Evolutionary conservation across 805 yeast genomes (phyloP), one percentile per base, ranked within the genome.

Genomic region (Cyberlindnera samutprakarnensis): DNA sequence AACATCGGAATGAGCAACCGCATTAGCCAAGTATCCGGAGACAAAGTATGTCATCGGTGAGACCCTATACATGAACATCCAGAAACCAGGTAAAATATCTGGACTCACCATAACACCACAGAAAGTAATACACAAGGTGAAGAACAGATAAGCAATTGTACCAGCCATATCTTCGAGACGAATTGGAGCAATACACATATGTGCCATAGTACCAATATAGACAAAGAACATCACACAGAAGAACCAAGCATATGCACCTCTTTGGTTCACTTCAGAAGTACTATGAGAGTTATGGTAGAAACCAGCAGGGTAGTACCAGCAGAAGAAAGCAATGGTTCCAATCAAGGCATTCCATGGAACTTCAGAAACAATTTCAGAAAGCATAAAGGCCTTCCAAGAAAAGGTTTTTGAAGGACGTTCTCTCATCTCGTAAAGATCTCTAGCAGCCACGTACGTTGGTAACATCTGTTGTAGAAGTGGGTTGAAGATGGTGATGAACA

Each of bases 41-140:
- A 81, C 60, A 59, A 78, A 65, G 46, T 80, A 82, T 1, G 86
- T 76, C 40, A 78, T 60, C 15, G 92, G 90, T 16, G 79, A 73
- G 14, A 64, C 69, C 51, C 87, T 65, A 64, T 79, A 81, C 85
- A 81, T 76, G 65, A 79, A 81, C 27, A 69, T 61, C 87, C 88
- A 77, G 65, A 82, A 83, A n/a, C 85, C 75, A 19, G 82, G 81
- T 61, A 78, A 51, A 18, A 56, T 60, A 14, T 62, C 61, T 37
- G 75, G 70, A 18, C 72, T 61, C n/a, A 72, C 75, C 60, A 83
- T 60, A 28, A 79, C 84, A 67, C 94, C 94, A 68, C 86, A 79
- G 72, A 82, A 80, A 34, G 71, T 69, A 57, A 82, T 60, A 25
- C 74, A 62, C 65, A 78, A 57, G 2, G 81, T 72, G 56, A 75